Percentiles rank a stretch among this genome's conserved stretches.
These are phyloP conservation scores for Neonectria magnoliae DNA, from an alignment of 2,329 filamentous ascomycete genomes.

Conservation along the genomic window DNA sequence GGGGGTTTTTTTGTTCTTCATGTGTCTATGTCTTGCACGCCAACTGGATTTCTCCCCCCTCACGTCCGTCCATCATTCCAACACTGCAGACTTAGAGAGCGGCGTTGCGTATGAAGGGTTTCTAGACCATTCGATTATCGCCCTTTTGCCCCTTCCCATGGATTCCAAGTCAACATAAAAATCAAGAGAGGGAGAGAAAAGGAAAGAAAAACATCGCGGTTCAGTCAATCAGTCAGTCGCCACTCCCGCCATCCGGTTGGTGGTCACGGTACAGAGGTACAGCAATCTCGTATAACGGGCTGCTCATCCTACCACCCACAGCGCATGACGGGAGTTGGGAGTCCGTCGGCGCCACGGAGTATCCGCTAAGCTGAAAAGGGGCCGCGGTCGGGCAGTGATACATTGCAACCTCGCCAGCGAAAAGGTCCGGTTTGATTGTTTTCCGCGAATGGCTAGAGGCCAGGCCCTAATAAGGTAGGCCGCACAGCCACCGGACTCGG, in stretches of 20 bases:
- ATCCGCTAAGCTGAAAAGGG: slow-evolving; percentile 21
- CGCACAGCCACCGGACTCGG: too few relatives aligned
- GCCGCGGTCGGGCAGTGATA: slow-evolving; percentile 20
- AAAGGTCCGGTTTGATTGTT: background rate
- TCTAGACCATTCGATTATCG: background rate
- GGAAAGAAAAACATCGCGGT: too few relatives aligned
- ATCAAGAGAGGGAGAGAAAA: background rate
- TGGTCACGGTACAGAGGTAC: slow-evolving; percentile 9
- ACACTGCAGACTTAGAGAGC: background rate
- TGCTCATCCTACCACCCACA: background rate
- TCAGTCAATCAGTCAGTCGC: background rate
- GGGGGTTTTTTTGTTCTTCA: background rate
- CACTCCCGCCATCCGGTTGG: background rate
- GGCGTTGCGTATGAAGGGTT: background rate
- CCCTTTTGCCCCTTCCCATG: background rate
- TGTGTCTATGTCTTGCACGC: background rate
- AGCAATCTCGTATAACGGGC: slow-evolving; percentile 15
- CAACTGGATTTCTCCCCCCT: background rate
- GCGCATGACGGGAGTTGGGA: slow-evolving; percentile 11
- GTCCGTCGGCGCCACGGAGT: slow-evolving; percentile 13
- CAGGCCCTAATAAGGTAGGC: background rate
- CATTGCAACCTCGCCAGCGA: slow-evolving; percentile 8
- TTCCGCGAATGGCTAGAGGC: background rate
- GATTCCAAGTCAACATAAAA: background rate
- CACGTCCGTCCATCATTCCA: background rate